Evolutionary conservation across 192 early-diverging fungal genomes (phyloP), one percentile per base, ranked within the genome.

Genomic region (Coemansia sp.): DNA sequence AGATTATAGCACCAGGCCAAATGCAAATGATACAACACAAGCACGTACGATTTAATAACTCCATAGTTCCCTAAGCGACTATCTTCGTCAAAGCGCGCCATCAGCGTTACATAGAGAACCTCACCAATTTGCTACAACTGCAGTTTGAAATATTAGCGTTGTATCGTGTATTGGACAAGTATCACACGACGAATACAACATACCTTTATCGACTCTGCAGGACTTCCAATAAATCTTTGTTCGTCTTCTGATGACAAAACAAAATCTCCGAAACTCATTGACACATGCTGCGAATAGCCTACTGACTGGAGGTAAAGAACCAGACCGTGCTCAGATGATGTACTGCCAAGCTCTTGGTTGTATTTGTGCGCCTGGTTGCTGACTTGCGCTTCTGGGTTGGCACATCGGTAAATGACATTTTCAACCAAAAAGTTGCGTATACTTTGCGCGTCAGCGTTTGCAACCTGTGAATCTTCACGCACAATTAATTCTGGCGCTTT

Each of bases 351-450:
- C 9, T 34, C 23, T 2, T 52, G 61, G 40, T 80, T 74, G 48
- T 64, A 71, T 50, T 37, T 12, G 31, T 80, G 77, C 0, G 36
- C 42, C 9, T 14, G 23, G n/a, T 19, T 11, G 1, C 34, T 28
- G 0, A 49, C 26, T 0, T 51, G 21, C 10, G n/a, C 36, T 8
- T 21, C 17, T 2, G 77, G 68, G 17, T 73, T 36, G 2, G 61
- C 60, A 34, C 67, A 80, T 6, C 17, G 28, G 31, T 54, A 31
- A 14, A 80, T 65, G 7, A 80, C 54, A 9, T 65, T 58, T 4
- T 80, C 77, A 48, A 80, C 59, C 19, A 80, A 50, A 64, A 80
- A 80, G 44, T 80, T 68, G 21, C 77, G 77, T 37, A 80, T 65
- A 23, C 48, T 11, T 2, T 3, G 2, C 0, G 52, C 59, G 21